Conservation (phyloP, 2,329 filamentous ascomycete species). For the Malbranchea zuffiana region DNA sequence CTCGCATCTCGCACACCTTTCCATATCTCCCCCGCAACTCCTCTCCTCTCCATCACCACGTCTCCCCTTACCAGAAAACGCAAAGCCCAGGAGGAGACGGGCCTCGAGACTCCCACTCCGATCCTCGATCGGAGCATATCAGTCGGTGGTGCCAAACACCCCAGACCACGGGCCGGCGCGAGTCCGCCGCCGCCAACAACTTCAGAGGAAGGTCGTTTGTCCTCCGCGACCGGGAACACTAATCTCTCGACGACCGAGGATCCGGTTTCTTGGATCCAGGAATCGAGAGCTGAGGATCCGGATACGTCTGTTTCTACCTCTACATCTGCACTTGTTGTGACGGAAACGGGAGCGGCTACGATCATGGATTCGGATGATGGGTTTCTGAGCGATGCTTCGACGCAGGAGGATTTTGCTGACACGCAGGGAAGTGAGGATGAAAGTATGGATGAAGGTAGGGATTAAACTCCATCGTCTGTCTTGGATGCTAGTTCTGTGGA, state of each 20-base stretch:
- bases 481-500: background rate
- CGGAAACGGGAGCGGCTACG: constrained; percentile 25
- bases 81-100: constrained; percentile 2
- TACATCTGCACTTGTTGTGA: constrained; percentile 1
- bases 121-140: too few species aligned
- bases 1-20: too few species aligned
- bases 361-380: constrained; percentile 95
- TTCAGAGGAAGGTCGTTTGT: too few species aligned
- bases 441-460: constrained; percentile 34
- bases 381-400: constrained; percentile 74
- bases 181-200: too few species aligned
- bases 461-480: background rate
- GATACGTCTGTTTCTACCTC: background rate
- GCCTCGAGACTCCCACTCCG: too few species aligned
- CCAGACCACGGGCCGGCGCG: too few species aligned
- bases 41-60: too few species aligned
- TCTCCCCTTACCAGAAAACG: background rate
- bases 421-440: constrained; percentile 63
- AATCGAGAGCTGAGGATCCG: too few species aligned
- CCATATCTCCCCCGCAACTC: background rate
- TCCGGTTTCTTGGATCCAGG: too few species aligned
- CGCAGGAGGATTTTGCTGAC: constrained; percentile 55
- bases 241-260: too few species aligned
- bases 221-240: too few species aligned
- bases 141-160: too few species aligned